These are phyloP conservation scores for Colletotrichum ledebouriae DNA, from an alignment of 2,329 filamentous ascomycete genomes.

Conservation along the genomic window DNA sequence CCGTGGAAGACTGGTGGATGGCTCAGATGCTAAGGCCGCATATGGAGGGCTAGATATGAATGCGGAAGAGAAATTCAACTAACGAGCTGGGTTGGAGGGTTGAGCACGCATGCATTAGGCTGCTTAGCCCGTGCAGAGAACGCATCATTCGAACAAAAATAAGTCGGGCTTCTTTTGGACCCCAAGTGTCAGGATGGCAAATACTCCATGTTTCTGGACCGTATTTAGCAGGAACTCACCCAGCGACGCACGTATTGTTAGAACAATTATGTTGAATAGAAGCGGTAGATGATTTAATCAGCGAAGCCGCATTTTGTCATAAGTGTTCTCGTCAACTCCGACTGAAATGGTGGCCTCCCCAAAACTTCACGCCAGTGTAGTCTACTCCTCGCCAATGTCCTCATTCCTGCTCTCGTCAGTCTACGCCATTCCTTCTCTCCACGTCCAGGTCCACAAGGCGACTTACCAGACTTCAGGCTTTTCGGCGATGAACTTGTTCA, in stretches of 20 bases:
- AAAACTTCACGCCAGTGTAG: neutral
- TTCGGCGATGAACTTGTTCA: slow-evolving; percentile 79
- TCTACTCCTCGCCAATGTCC: slow-evolving; percentile 40
- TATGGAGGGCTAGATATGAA: neutral
- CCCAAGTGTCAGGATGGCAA: slow-evolving; percentile 6
- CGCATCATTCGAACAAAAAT: neutral
- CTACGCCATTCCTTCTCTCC: neutral
- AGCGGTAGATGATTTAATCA: slow-evolving; percentile 17
- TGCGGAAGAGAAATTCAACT: neutral
- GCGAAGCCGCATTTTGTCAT: neutral
- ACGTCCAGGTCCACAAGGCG: no score
- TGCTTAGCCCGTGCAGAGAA: slow-evolving; percentile 23
- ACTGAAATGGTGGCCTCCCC: neutral
- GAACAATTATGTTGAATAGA: slow-evolving; percentile 39
- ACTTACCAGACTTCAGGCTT: slow-evolving; percentile 79
- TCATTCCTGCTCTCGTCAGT: slow-evolving; percentile 30
- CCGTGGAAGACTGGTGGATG: neutral
- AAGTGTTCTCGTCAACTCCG: neutral
- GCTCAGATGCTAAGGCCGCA: neutral
- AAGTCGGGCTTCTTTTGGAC: neutral
- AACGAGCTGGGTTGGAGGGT: neutral
- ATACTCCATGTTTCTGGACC: neutral
- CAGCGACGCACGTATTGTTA: slow-evolving; percentile 18
- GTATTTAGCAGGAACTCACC: neutral
- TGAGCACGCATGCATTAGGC: neutral